Conservation (phyloP, 257 asterid species). For the Echium plantagineum region DNA sequence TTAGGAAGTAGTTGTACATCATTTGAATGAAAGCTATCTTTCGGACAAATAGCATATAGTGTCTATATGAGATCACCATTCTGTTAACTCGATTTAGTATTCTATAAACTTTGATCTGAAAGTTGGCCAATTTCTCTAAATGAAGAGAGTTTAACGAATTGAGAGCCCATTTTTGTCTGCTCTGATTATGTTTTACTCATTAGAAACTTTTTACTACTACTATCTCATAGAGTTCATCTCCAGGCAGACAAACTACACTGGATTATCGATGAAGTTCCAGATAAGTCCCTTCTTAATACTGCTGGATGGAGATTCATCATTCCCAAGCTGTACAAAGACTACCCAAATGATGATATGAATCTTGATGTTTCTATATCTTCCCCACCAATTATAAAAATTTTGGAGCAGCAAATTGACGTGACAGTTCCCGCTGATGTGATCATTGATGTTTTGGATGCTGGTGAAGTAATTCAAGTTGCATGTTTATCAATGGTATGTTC, state of each 20-base stretch:
- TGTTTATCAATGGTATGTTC: constrained; percentile 68
- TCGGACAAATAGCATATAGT: not conserved
- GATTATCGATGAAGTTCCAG: constrained; percentile 61
- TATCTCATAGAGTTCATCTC: constrained; percentile 6
- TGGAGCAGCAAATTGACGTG: constrained; percentile 30
- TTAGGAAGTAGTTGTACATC: not conserved
- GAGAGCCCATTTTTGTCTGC: constrained; percentile 3
- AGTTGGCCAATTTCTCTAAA: not conserved
- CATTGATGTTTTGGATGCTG: constrained; percentile 51
- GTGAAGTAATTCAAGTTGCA: constrained; percentile 51
- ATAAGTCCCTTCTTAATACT: constrained; percentile 67
- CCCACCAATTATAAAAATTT: constrained; percentile 45
- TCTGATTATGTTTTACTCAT: constrained; percentile 1
- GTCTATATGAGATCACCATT: not conserved
- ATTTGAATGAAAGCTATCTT: not conserved
- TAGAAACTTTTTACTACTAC: not conserved
- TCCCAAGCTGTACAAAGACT: constrained; percentile 78
- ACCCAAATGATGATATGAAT: constrained; percentile 63
- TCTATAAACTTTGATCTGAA: not conserved
- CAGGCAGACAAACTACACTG: constrained; percentile 75
- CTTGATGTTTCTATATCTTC: constrained; percentile 57
- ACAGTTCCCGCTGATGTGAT: constrained; percentile 45
- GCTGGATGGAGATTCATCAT: constrained; percentile 73
- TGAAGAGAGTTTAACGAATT: not conserved
- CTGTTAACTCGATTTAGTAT: not conserved